phyloP scores from a whole-genome alignment of 2,329 filamentous ascomycete species.

The Epichloe gansuensis region DNA sequence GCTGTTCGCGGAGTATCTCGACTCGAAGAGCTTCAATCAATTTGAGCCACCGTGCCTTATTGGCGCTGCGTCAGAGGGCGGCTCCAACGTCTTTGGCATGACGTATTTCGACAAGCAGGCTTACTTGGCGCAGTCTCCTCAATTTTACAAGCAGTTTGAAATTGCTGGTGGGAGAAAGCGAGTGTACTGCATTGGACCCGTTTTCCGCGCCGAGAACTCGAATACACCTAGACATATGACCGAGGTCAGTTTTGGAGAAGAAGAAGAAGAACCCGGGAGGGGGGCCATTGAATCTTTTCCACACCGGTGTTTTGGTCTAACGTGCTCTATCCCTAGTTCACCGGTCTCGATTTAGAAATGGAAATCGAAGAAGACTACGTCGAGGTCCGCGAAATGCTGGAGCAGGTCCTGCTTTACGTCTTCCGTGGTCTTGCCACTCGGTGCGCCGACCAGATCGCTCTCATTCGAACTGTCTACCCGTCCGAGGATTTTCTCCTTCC shows the following conservation, averaged over 20 bases:
- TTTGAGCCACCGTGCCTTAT: slow-evolving; percentile 87
- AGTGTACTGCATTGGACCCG: slow-evolving; percentile 67
- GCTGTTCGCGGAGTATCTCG: slow-evolving; percentile 66
- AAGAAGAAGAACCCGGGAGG: background rate
- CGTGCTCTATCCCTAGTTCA: slow-evolving; percentile 36
- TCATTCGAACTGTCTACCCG: slow-evolving; percentile 62
- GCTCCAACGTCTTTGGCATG: slow-evolving; percentile 80
- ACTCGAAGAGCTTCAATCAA: slow-evolving; percentile 61
- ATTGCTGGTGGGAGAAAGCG: slow-evolving; percentile 68
- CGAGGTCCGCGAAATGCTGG: slow-evolving; percentile 61
- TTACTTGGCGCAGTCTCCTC: slow-evolving; percentile 67
- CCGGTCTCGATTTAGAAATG: slow-evolving; percentile 82
- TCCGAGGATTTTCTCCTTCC: slow-evolving; percentile 68
- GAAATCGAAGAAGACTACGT: slow-evolving; percentile 69
- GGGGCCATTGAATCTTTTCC: background rate
- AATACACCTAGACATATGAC: slow-evolving; percentile 80
- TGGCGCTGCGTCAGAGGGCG: slow-evolving; percentile 83
- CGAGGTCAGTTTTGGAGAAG: slow-evolving; percentile 34
- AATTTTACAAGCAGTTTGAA: slow-evolving; percentile 81
- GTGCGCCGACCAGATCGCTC: slow-evolving; percentile 60
- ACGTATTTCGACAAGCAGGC: slow-evolving; percentile 82
- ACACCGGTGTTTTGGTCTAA: background rate
- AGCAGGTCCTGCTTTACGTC: slow-evolving; percentile 65
- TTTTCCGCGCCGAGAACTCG: slow-evolving; percentile 77
- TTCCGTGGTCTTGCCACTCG: slow-evolving; percentile 47